Evolutionary conservation across 805 yeast genomes (phyloP), one percentile per base, ranked within the genome.

Genomic region (Saccharomycopsis oosterbeekiorum): DNA sequence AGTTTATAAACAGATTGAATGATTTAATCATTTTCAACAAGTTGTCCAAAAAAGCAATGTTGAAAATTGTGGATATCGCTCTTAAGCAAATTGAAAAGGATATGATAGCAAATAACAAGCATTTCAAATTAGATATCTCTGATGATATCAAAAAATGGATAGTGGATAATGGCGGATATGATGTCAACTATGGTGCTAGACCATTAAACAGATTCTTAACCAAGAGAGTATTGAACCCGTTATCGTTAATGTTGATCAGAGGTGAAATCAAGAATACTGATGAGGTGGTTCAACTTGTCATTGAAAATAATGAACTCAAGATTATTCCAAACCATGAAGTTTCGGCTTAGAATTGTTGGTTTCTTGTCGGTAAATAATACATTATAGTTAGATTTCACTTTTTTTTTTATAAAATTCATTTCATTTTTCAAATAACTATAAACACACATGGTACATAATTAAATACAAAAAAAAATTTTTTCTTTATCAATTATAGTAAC

Each of bases 21-120:
- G 98, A 94, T 65, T 84, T 90, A n/a, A 77, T 94, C 17, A 91
- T 94, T 1, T 94, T 94, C 79, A 94, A 94, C 76, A 83, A 97
- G 69, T 78, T 94, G 29, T 87, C 97, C 2, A 88, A 86, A 70
- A 70, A 73, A 1, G 89, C 96, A 1, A 78, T 94, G 66, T 77
- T 86, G 65, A 81, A 81, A 57, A 94, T 94, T 66, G 93, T 94
- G 59, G 93, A 92, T 63, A 85, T 94, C 65, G 81, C 99, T 65
- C 76, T 94, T 51, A 73, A 75, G 24, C 99, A 94, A 71, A 85
- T 94, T 37, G 88, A 84, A 67, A 89, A 85, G 51, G 81, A 97
- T 64, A 75, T 94, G 17, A 76, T 75, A 10, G 94, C 89, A 61
- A 87, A 93, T 74, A 80, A 97, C 68, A 93, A 94, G 68, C 74